Percentiles rank a stretch among this genome's conserved stretches.
phyloP scores from a whole-genome alignment of 345 rosid species.

The Acer saccharum region DNA sequence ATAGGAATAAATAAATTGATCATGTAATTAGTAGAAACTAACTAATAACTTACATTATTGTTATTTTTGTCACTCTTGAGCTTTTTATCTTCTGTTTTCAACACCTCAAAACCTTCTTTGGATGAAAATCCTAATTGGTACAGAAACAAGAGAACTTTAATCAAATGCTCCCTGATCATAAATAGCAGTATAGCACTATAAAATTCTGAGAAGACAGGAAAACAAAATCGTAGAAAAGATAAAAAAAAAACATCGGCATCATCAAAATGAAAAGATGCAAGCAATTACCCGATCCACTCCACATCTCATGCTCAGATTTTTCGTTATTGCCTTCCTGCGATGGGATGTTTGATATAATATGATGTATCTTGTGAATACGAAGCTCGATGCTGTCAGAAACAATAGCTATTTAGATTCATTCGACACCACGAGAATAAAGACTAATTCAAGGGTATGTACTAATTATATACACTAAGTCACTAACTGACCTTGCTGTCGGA shows the following conservation, averaged over 20 bases:
- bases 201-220: not conserved
- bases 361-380: slow-evolving; percentile 53
- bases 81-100: slow-evolving; percentile 38
- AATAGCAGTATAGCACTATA: not conserved
- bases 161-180: not conserved
- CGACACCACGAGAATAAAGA: not conserved
- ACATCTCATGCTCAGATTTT: slow-evolving; percentile 58
- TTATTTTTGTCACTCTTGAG: slow-evolving; percentile 36
- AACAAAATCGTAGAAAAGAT: not conserved
- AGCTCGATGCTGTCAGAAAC: slow-evolving; percentile 51
- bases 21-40: slow-evolving; percentile 3
- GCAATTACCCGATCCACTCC: slow-evolving; percentile 80
- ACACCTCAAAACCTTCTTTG: slow-evolving; percentile 23
- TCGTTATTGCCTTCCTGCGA: slow-evolving; percentile 43
- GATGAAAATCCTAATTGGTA: slow-evolving; percentile 25
- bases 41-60: slow-evolving; percentile 44
- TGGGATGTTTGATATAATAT: slow-evolving; percentile 58
- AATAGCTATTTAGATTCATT: slow-evolving; percentile 2
- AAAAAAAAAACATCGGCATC: not conserved
- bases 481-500: slow-evolving; percentile 53
- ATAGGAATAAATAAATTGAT: not conserved
- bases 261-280: not conserved
- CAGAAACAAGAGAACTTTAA: slow-evolving; percentile 8
- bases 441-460: not conserved
- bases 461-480: slow-evolving; percentile 17